Evolutionary conservation across 1,284 basidiomycete genomes (phyloP).

Genomic region (Amylostereum areolatum): DNA sequence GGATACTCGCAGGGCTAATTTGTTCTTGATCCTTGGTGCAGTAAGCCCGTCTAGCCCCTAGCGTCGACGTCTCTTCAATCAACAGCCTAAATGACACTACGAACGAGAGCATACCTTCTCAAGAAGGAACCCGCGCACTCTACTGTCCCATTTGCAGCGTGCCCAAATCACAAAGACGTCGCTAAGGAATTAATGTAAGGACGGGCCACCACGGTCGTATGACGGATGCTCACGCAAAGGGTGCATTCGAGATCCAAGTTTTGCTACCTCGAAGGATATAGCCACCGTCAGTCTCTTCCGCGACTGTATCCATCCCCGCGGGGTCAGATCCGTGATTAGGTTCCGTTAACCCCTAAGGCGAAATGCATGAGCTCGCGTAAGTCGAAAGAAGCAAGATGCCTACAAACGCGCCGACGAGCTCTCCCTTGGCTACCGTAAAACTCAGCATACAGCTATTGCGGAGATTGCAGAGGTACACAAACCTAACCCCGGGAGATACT

Average conservation of each 20-base stretch:
- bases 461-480: slow-evolving; percentile 14
- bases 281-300: slow-evolving; percentile 80
- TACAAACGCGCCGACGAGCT: slow-evolving; percentile 91
- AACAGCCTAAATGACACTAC: neutral
- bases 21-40: slow-evolving; percentile 89
- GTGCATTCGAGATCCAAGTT: slow-evolving; percentile 95
- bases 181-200: slow-evolving; percentile 32
- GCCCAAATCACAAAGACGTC: slow-evolving; percentile 94
- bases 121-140: slow-evolving; percentile 87
- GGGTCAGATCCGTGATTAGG: slow-evolving; percentile 97
- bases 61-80: neutral
- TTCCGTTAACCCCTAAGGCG: slow-evolving; percentile 84
- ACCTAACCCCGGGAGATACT: slow-evolving; percentile 84
- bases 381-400: slow-evolving; percentile 22
- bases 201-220: neutral
- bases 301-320: slow-evolving; percentile 89
- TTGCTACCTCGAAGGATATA: slow-evolving; percentile 88
- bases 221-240: slow-evolving; percentile 63
- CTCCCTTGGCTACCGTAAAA: slow-evolving; percentile 62
- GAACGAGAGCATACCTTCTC: slow-evolving; percentile 60
- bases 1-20: slow-evolving; percentile 85
- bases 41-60: slow-evolving; percentile 82
- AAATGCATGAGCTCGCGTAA: neutral
- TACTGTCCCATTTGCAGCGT: slow-evolving; percentile 89
- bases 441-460: slow-evolving; percentile 5